phyloP scores from a whole-genome alignment of 1,284 basidiomycete genomes.

The Apiotrichum brassicae region DNA sequence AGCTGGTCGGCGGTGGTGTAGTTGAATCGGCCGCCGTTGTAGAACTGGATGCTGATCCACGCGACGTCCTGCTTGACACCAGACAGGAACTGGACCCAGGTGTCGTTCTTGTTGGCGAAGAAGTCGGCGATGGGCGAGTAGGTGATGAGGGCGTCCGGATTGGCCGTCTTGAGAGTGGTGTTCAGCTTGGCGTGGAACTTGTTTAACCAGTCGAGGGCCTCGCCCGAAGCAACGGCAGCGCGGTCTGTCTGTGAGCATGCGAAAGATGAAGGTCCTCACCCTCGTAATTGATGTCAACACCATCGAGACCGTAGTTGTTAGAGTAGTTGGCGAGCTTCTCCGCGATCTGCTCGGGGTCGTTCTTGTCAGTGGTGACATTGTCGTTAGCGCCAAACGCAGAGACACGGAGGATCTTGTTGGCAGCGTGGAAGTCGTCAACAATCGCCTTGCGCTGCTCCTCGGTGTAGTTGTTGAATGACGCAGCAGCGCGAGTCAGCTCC shows the following conservation, averaged over 20 bases:
- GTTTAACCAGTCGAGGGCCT: constrained; percentile 20
- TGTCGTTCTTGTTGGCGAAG: background rate
- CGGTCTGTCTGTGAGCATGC: constrained; percentile 2
- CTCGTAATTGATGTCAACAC: constrained; percentile 48
- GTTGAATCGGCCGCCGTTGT: background rate
- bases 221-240: constrained; percentile 8
- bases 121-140: background rate
- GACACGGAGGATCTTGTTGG: constrained; percentile 40
- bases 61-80: background rate
- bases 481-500: constrained; percentile 1
- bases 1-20: background rate
- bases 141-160: background rate
- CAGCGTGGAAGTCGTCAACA: constrained; percentile 33
- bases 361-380: constrained; percentile 27
- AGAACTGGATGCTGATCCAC: constrained; percentile 1
- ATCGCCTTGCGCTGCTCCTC: constrained; percentile 3
- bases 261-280: background rate
- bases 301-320: constrained; percentile 43
- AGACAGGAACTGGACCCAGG: background rate
- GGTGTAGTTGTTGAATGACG: background rate
- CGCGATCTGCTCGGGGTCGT: constrained; percentile 28
- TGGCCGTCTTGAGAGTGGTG: constrained; percentile 8
- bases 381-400: constrained; percentile 39
- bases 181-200: constrained; percentile 25
- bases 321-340: constrained; percentile 28